Evolutionary conservation across 176 grass and related monocot species (phyloP).

Genomic region (Aegilops tauschii): DNA sequence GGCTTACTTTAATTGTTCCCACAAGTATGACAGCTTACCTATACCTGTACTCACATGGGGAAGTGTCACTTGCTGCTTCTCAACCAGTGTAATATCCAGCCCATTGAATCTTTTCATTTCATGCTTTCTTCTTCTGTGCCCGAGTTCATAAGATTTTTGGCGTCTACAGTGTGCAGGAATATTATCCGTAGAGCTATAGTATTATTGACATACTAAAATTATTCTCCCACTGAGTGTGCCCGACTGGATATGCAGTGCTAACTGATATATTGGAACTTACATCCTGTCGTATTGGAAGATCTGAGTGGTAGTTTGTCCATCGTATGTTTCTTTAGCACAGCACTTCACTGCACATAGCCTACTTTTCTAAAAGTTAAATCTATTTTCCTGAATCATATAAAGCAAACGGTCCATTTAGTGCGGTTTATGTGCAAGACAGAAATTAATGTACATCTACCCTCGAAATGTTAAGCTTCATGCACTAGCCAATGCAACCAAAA

Average conservation of each 20-base stretch:
- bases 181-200: conserved; percentile 6
- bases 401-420: background rate
- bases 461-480: background rate
- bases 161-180: background rate
- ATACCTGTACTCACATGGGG: conserved; percentile 94
- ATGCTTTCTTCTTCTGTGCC: background rate
- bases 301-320: background rate
- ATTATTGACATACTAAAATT: background rate
- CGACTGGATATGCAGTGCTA: background rate
- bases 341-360: background rate
- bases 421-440: background rate
- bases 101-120: conserved; percentile 19
- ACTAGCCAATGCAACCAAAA: no score
- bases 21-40: conserved; percentile 98
- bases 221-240: background rate
- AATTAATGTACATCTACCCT: background rate
- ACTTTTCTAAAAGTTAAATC: background rate
- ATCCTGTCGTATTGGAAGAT: background rate
- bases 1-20: conserved; percentile 90
- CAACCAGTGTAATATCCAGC: conserved; percentile 92
- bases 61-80: conserved; percentile 88
- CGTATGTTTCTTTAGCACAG: background rate
- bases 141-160: background rate
- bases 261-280: background rate
- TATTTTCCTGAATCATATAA: conserved; percentile 3